Percentiles rank a stretch among this genome's conserved stretches.
These are phyloP conservation scores for Aegle marmelos DNA, from an alignment of 345 rosid species.

Conservation along the genomic window DNA sequence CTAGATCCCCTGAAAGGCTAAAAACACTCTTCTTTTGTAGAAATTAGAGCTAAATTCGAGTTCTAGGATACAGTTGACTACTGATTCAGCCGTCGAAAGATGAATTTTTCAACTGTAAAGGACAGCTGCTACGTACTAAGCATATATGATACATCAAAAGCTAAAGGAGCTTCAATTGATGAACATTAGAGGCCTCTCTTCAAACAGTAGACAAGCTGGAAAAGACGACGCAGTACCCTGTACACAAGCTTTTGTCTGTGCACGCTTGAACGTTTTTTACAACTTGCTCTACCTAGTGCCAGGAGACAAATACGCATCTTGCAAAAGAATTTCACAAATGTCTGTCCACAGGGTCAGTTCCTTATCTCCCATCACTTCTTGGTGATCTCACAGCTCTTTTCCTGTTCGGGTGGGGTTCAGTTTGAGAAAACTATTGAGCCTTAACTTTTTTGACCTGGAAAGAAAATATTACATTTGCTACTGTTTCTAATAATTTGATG, in stretches of 20 bases:
- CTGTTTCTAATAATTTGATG: too few relatives aligned
- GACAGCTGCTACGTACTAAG: not conserved
- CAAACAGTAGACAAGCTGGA: not conserved
- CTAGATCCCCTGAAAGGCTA: not conserved
- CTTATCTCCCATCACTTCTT: conserved; percentile 96
- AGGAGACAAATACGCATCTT: conserved; percentile 33
- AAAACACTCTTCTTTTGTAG: too few relatives aligned
- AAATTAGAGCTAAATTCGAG: not conserved
- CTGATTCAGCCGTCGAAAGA: not conserved
- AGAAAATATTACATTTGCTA: too few relatives aligned
- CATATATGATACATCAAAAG: not conserved
- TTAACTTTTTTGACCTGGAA: conserved; percentile 80
- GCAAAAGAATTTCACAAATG: conserved; percentile 86
- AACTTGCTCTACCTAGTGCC: too few relatives aligned
- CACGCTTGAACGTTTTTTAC: too few relatives aligned
- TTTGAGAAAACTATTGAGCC: conserved; percentile 87
- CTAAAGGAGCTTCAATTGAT: not conserved
- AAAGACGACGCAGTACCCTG: too few relatives aligned
- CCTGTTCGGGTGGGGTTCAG: conserved; percentile 54
- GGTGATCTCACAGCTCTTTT: conserved; percentile 86
- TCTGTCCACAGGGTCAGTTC: conserved; percentile 86
- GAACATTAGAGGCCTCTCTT: too few relatives aligned
- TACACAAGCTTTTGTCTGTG: too few relatives aligned
- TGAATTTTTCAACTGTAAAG: not conserved
- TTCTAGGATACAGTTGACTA: not conserved